A percentile compares a stretch with the other conserved stretches of the same genome.
Conservation (phyloP, 345 rosid species). For the Barbarea vulgaris region DNA sequence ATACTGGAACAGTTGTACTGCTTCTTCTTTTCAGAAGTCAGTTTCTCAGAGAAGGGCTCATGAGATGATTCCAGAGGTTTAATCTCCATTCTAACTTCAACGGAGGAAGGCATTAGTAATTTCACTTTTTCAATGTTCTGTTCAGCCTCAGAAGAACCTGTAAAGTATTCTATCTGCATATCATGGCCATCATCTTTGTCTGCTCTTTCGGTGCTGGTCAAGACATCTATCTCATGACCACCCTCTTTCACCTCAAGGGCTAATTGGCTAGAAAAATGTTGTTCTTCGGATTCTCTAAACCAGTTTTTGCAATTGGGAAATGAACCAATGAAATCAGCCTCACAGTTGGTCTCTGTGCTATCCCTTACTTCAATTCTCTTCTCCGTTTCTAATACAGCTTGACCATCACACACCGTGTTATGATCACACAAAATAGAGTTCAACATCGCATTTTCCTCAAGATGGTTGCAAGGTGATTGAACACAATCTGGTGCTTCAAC, state of each 20-base stretch:
- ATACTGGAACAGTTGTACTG: constrained; percentile 26
- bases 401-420: constrained; percentile 39
- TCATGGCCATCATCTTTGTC: constrained; percentile 30
- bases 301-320: constrained; percentile 22
- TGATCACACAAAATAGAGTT: constrained; percentile 28
- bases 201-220: constrained; percentile 28
- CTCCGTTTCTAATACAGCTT: constrained; percentile 36
- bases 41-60: constrained; percentile 21
- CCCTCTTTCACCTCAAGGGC: constrained; percentile 33
- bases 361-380: constrained; percentile 25
- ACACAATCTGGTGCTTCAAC: constrained; percentile 39
- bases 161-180: constrained; percentile 26
- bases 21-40: constrained; percentile 22
- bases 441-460: constrained; percentile 30
- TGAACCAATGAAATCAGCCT: constrained; percentile 26
- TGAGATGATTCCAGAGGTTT: constrained; percentile 33
- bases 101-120: constrained; percentile 27
- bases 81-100: constrained; percentile 37
- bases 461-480: constrained; percentile 29
- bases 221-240: constrained; percentile 38
- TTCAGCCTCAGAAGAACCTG: constrained; percentile 21
- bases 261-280: constrained; percentile 24
- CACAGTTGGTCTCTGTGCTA: constrained; percentile 27
- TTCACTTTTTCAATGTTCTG: constrained; percentile 33
- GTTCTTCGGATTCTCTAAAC: constrained; percentile 42